A percentile compares a stretch with the other conserved stretches of the same genome.
These are phyloP conservation scores for Rubia occidens DNA, from an alignment of 305 asterid genomes.

Conservation along the genomic window DNA sequence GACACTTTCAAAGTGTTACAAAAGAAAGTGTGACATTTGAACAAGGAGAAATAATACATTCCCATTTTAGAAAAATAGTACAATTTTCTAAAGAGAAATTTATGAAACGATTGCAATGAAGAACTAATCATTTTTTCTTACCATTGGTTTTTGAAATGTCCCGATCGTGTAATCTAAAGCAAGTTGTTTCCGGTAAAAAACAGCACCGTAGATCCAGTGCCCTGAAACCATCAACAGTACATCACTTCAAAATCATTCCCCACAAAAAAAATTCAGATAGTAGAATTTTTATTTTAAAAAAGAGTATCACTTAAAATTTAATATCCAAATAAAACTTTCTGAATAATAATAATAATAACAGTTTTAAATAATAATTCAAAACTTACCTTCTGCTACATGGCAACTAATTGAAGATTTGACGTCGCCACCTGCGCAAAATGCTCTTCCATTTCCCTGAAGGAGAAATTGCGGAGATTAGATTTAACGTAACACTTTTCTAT, in stretches of 20 bases:
- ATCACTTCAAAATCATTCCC: not conserved
- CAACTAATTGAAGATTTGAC: not conserved
- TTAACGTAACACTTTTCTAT: too few species aligned
- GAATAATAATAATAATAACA: too few species aligned
- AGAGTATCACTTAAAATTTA: too few species aligned
- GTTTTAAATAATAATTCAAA: too few species aligned
- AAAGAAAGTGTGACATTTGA: too few species aligned
- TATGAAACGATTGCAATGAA: not conserved
- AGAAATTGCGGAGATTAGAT: not conserved
- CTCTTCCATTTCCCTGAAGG: not conserved
- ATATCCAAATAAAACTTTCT: too few species aligned
- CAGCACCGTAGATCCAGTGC: slow-evolving; percentile 18
- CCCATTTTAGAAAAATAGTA: too few species aligned
- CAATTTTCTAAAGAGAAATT: too few species aligned
- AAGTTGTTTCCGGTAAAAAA: slow-evolving; percentile 13
- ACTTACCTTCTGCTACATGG: not conserved
- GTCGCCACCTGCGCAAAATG: slow-evolving; percentile 3
- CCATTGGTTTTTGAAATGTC: slow-evolving; percentile 16
- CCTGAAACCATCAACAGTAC: not conserved
- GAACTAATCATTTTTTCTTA: not conserved
- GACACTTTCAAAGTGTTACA: too few species aligned
- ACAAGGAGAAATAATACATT: too few species aligned
- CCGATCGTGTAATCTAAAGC: slow-evolving; percentile 11
- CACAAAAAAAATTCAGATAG: too few species aligned
- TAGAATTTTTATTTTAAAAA: too few species aligned